Evolutionary conservation across 306 rosid genomes (phyloP).

Genomic region (Pueraria montana): DNA sequence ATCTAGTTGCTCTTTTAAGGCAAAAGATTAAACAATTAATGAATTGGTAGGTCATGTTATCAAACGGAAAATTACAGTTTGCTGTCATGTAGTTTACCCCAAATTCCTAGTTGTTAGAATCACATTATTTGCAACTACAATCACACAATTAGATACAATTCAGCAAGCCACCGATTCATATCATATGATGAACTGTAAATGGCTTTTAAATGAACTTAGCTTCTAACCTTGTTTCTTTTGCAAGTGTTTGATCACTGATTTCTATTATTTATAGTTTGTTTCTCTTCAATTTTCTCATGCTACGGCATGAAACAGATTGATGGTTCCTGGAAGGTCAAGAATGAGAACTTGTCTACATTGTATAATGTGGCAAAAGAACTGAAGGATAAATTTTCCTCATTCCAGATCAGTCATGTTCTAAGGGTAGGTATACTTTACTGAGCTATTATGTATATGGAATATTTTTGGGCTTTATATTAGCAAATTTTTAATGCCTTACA

Average conservation of each 20-base stretch:
- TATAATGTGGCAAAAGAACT: slow-evolving; percentile 75
- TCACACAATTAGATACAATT: neutral
- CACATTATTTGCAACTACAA: neutral
- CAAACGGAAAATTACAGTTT: neutral
- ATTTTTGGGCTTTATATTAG: slow-evolving; percentile 21
- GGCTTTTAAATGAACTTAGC: neutral
- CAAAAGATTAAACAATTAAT: neutral
- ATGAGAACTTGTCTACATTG: slow-evolving; percentile 68
- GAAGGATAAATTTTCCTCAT: slow-evolving; percentile 74
- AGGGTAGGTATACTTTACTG: slow-evolving; percentile 71
- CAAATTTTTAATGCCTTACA: slow-evolving; percentile 4
- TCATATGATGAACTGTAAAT: neutral
- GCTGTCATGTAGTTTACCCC: neutral
- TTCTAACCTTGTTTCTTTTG: slow-evolving; percentile 30
- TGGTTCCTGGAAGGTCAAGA: slow-evolving; percentile 85
- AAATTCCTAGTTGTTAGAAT: neutral
- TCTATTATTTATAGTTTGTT: slow-evolving; percentile 27
- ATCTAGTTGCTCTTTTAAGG: slow-evolving; percentile 17
- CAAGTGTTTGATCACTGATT: slow-evolving; percentile 23
- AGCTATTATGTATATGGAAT: slow-evolving; percentile 30
- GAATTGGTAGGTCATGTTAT: neutral
- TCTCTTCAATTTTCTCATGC: slow-evolving; percentile 37
- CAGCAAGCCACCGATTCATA: neutral
- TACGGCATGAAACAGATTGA: slow-evolving; percentile 72
- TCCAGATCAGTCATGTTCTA: slow-evolving; percentile 84